Percentiles rank a stretch among this genome's conserved stretches.
phyloP scores from a whole-genome alignment of 169 alveolate genomes.

The Haemoproteus tartakovskyi region DNA sequence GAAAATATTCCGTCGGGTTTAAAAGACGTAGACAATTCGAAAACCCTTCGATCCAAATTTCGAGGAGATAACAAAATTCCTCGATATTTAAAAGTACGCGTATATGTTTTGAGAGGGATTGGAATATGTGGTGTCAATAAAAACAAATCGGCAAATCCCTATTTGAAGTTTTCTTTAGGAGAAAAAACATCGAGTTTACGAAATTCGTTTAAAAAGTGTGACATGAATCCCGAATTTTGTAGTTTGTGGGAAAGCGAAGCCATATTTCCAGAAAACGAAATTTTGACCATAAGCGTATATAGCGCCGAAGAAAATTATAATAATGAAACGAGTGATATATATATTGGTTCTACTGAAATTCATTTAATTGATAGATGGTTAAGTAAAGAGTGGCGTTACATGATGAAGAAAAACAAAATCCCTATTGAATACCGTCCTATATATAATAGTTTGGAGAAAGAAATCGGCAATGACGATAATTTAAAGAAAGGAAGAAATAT shows the following conservation, averaged over 20 bases:
- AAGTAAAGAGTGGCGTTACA: conserved; percentile 85
- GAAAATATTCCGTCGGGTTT: conserved; percentile 49
- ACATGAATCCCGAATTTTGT: conserved; percentile 76
- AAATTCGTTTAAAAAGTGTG: conserved; percentile 61
- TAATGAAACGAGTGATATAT: conserved; percentile 75
- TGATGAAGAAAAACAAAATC: conserved; percentile 80
- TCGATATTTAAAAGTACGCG: conserved; percentile 75
- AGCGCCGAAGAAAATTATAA: conserved; percentile 68
- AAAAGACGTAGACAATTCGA: conserved; percentile 51
- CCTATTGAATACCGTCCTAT: conserved; percentile 87
- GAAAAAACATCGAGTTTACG: conserved; percentile 70
- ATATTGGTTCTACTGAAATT: conserved; percentile 85
- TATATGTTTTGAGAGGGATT: conserved; percentile 78
- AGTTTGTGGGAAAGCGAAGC: conserved; percentile 79
- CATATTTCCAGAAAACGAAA: conserved; percentile 80
- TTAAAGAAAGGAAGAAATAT: conserved; percentile 52
- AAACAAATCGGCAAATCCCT: conserved; percentile 69
- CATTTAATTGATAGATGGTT: conserved; percentile 90
- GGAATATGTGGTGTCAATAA: conserved; percentile 64
- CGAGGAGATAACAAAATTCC: conserved; percentile 79
- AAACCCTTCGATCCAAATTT: conserved; percentile 68
- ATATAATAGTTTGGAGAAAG: conserved; percentile 63
- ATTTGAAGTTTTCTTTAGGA: conserved; percentile 73
- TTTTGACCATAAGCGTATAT: conserved; percentile 74
- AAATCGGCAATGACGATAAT: conserved; percentile 64